Percentiles rank a stretch among this genome's conserved stretches.
Evolutionary conservation across 1,284 basidiomycete genomes (phyloP).

Genomic region (Ustilago crameri): DNA sequence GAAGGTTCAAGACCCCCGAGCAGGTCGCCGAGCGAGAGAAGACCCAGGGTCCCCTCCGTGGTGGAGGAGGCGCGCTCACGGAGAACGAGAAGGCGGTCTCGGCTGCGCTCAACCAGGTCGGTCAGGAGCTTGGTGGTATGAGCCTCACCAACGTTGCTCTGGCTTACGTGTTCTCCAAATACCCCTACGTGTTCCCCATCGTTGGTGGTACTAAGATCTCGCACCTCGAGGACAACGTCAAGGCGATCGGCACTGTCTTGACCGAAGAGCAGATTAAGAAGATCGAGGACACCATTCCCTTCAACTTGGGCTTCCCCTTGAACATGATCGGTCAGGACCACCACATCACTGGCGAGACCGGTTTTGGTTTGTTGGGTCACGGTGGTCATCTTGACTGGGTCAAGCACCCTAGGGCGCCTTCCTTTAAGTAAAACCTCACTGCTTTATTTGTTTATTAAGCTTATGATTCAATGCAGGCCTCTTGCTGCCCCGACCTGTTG

Average conservation of each 20-base stretch:
- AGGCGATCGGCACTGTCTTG: conserved; percentile 46
- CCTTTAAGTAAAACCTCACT: conserved; percentile 20
- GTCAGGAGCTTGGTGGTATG: conserved; percentile 39
- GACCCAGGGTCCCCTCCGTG: conserved; percentile 44
- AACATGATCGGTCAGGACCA: conserved; percentile 35
- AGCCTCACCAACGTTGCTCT: conserved; percentile 44
- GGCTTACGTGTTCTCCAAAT: conserved; percentile 49
- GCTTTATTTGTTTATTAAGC: neutral
- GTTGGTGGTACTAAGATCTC: conserved; percentile 51
- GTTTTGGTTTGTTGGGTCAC: conserved; percentile 23
- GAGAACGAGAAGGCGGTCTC: conserved; percentile 52
- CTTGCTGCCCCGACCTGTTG: too few species aligned
- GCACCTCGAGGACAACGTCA: conserved; percentile 55
- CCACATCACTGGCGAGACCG: conserved; percentile 31
- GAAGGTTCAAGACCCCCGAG: conserved; percentile 69
- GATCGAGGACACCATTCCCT: conserved; percentile 44
- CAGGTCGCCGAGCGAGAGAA: conserved; percentile 45
- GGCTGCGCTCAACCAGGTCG: conserved; percentile 54
- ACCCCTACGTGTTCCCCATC: conserved; percentile 50
- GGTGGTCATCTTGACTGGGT: conserved; percentile 50
- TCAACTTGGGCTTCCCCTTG: conserved; percentile 62
- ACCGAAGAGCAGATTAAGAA: conserved; percentile 53
- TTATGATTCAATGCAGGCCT: too few species aligned
- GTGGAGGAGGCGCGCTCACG: conserved; percentile 41
- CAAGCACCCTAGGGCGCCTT: conserved; percentile 41